A percentile compares a stretch with the other conserved stretches of the same genome.
These are phyloP conservation scores for Teunomyces panamensis DNA, from an alignment of 805 yeast genomes.

Conservation along the genomic window DNA sequence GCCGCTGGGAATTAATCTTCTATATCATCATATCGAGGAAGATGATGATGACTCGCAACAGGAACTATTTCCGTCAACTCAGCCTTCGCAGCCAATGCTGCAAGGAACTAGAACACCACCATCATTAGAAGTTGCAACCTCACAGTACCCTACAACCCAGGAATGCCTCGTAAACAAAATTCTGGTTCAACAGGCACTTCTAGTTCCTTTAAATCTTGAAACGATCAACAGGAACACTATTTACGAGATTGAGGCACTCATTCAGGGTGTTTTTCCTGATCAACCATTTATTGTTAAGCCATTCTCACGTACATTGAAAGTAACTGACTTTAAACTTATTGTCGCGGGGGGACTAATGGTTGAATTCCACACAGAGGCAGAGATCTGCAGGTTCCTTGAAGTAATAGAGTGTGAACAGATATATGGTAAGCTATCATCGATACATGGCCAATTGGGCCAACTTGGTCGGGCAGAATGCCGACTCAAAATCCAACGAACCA, in stretches of 20 bases:
- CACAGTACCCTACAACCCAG: background rate
- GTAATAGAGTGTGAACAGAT: conserved; percentile 13
- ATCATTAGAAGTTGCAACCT: background rate
- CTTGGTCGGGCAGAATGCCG: background rate
- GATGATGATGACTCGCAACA: conserved; percentile 7
- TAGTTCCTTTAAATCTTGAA: conserved; percentile 6
- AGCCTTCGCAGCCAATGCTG: background rate
- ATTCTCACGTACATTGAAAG: conserved; percentile 25
- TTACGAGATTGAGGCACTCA: conserved; percentile 17
- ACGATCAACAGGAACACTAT: conserved; percentile 10
- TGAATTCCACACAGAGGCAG: conserved; percentile 21
- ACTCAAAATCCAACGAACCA: conserved; percentile 4
- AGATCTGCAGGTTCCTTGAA: conserved; percentile 24
- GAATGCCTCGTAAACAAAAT: background rate
- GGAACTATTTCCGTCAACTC: conserved; percentile 5
- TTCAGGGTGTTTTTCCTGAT: conserved; percentile 16
- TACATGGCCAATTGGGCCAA: conserved; percentile 6
- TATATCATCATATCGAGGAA: background rate
- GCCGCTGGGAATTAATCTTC: background rate
- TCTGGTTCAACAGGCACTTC: background rate
- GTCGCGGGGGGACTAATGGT: conserved; percentile 9
- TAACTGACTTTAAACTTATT: conserved; percentile 20
- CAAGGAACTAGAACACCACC: background rate
- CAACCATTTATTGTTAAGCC: conserved; percentile 26
- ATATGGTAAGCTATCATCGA: conserved; percentile 5